phyloP scores from a whole-genome alignment of 176 grass and related monocot genomes.

The Thalia dealbata region DNA sequence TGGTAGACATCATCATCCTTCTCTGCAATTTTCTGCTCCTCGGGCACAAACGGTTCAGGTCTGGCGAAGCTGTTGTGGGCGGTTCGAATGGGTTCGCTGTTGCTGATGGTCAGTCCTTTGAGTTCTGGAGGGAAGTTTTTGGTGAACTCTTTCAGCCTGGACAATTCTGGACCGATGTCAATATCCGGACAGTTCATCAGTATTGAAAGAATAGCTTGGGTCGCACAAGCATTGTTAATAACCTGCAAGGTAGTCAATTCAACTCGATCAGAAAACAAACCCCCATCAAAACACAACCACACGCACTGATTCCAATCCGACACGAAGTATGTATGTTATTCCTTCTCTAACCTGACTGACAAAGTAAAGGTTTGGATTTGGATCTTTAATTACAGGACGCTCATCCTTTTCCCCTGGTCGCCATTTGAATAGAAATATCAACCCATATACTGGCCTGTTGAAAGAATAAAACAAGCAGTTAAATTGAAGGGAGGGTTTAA shows the following conservation, averaged over 20 bases:
- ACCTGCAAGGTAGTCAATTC: constrained; percentile 37
- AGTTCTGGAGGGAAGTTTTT: constrained; percentile 84
- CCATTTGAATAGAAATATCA: constrained; percentile 93
- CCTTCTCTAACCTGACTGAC: constrained; percentile 45
- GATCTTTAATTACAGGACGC: constrained; percentile 38
- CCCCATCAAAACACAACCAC: constrained; percentile 14
- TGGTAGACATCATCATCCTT: constrained; percentile 92
- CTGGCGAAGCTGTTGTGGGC: constrained; percentile 72
- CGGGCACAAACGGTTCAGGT: constrained; percentile 67
- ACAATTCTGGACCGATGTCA: constrained; percentile 59
- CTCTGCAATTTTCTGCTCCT: constrained; percentile 59
- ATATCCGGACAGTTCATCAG: constrained; percentile 68
- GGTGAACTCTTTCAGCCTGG: constrained; percentile 74
- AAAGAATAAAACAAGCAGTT: constrained; percentile 4
- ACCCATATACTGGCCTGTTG: constrained; percentile 76
- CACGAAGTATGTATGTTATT: background rate
- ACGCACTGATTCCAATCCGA: background rate
- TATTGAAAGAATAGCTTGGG: constrained; percentile 91
- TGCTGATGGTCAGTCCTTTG: constrained; percentile 83
- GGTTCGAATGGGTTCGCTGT: constrained; percentile 63
- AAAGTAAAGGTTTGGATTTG: constrained; percentile 54
- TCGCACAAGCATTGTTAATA: constrained; percentile 93
- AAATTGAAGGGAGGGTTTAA: background rate
- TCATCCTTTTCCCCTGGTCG: constrained; percentile 57
- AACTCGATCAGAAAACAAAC: background rate